Evolutionary conservation across 768 basidiomycete species (phyloP), one percentile per base, ranked within the genome.

Genomic region (Podaxis rugospora): DNA sequence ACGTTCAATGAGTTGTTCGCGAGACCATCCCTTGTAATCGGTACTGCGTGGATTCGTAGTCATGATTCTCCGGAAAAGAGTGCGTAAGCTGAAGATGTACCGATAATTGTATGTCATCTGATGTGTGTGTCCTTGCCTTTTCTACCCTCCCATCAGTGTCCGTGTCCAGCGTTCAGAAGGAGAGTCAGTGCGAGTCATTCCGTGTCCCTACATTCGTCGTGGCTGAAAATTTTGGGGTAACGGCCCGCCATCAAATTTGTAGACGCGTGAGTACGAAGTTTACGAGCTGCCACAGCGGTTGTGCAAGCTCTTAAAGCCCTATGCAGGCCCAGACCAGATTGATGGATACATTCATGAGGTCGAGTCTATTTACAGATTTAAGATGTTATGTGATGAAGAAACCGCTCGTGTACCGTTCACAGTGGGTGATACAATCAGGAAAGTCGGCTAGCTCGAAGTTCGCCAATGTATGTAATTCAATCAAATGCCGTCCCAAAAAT

Each of bases 1-100:
- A 53, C 84, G 81, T 40, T 83, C 79, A 56, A 93, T 84, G 61
- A 95, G 84, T 54, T 89, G 83, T 67, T 90, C 85, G 59, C 87
- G 62, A 37, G 76, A 71, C 77, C 76, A 78, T 51, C 66, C 67
- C 3, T 71, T 70, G 65, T 78, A 79, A 35, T 55, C 58, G 27
- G 32, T 47, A 2, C 54, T 37, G 27, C 50, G 49, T 23, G 46
- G 42, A 21, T 56, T 40, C n/a, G 62, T 62, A 25, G 65, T 61
- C 65, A 66, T 66, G 49, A 44, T 51, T 56, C 49, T 50, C 28
- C 54, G 49, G 36, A 51, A 50, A 44, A 62, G 49, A 51, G 28
- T 62, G 11, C 40, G 35, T 57, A 57, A 55, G 54, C 49, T 51
- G 61, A 57, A 49, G 21, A 55, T 6, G 27, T 55, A 57, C 28